A percentile compares a stretch with the other conserved stretches of the same genome.
phyloP scores from a whole-genome alignment of 768 basidiomycete genomes.

The Trametopsis cervina region DNA sequence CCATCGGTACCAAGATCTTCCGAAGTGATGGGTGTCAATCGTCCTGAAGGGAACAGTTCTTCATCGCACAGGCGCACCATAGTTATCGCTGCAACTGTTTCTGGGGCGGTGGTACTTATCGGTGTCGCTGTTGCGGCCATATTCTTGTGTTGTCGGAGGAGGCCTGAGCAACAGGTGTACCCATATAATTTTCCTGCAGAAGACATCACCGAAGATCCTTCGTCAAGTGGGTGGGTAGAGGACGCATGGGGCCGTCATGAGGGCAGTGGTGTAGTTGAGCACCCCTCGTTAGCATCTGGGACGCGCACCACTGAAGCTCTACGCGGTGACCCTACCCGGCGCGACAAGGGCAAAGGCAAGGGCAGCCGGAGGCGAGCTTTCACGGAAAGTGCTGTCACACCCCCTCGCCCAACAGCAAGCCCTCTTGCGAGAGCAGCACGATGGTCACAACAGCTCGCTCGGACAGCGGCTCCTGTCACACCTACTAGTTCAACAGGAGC shows the following conservation, averaged over 20 bases:
- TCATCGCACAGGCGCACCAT: constrained; percentile 7
- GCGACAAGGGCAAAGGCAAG: neutral
- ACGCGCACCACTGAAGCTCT: neutral
- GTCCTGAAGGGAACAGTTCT: neutral
- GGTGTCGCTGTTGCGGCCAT: neutral
- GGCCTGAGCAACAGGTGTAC: neutral
- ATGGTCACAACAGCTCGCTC: neutral
- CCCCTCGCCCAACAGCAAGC: neutral
- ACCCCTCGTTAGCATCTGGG: neutral
- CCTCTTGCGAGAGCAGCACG: neutral
- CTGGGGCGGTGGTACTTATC: constrained; percentile 1
- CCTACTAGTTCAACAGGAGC: neutral
- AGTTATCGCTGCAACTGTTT: constrained; percentile 5
- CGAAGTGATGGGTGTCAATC: neutral
- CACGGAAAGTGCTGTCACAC: neutral
- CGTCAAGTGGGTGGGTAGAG: constrained; percentile 8
- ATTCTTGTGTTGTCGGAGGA: constrained; percentile 2
- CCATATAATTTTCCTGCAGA: constrained; percentile 2
- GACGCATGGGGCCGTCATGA: constrained; percentile 1
- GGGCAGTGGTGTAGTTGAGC: neutral
- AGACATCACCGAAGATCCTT: constrained; percentile 3
- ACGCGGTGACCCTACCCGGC: neutral
- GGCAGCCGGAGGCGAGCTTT: neutral
- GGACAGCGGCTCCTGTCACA: neutral
- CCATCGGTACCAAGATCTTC: neutral